A percentile compares a stretch with the other conserved stretches of the same genome.
phyloP scores from a whole-genome alignment of 208 protist species.

The Herpetomonas muscarum region DNA sequence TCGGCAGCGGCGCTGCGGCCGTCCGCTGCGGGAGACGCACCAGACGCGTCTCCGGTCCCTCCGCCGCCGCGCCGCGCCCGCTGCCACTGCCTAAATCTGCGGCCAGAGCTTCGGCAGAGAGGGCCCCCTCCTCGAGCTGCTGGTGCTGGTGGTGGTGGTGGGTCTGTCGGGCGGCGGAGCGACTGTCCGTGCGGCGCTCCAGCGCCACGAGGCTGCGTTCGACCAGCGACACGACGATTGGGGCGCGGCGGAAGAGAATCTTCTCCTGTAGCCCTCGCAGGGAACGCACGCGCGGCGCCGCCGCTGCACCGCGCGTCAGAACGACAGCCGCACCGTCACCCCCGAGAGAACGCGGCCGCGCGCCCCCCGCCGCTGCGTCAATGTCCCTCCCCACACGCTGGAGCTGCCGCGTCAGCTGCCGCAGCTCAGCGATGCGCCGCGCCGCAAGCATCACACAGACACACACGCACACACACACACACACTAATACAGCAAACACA shows the following conservation, averaged over 20 bases:
- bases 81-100: too few species aligned
- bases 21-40: too few species aligned
- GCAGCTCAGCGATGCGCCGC: slow-evolving; percentile 25
- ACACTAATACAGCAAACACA: too few species aligned
- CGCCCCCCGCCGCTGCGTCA: neutral
- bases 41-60: too few species aligned
- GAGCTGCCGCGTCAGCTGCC: slow-evolving; percentile 18
- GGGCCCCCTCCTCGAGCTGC: neutral
- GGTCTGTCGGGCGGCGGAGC: neutral
- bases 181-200: slow-evolving; percentile 6
- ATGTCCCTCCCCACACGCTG: neutral
- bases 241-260: slow-evolving; percentile 60
- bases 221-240: slow-evolving; percentile 62
- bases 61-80: too few species aligned
- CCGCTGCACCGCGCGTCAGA: neutral
- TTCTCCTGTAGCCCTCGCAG: slow-evolving; percentile 30
- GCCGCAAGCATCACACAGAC: slow-evolving; percentile 22
- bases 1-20: too few species aligned
- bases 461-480: too few species aligned
- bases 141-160: neutral
- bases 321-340: neutral
- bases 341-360: neutral
- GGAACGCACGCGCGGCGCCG: neutral
- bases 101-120: too few species aligned
- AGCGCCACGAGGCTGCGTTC: slow-evolving; percentile 47